Evolutionary conservation across 2,329 filamentous ascomycete genomes (phyloP), one percentile per base, ranked within the genome.

Genomic region (Bipolaris cookei): DNA sequence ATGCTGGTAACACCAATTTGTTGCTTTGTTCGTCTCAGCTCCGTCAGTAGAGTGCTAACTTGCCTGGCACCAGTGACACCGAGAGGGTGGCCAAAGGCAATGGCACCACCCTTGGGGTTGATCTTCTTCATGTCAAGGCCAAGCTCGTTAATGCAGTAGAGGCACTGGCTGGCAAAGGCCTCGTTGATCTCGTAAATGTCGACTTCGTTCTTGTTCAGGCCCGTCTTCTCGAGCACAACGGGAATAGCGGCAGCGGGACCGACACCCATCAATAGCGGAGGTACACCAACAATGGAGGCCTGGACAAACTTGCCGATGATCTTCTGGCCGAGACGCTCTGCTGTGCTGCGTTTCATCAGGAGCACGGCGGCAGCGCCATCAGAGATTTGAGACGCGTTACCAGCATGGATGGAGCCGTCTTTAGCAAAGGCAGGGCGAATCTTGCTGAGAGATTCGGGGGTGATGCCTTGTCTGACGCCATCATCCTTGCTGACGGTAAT

Each of bases 141-240:
- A 20, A 99, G 86, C 82, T 97, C 88, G 71, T 95, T 91, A 62
- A 91, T 87, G 78, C 92, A 97, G 90, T 90, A 98, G 65, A 98
- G 79, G 78, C 92, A 97, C 84, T 98, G 94, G 63, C 87, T 91
- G 30, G 95, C 95, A 77, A 99, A 99, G 1, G 95, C 95, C 85
- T 99, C 95, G 83, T 99, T 99, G 84, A 99, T 97, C 86, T 99
- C 95, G 73, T 86, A 98, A 73, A 98, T 94, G 76, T 98, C 95
- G 28, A 99, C 92, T 67, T 98, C 94, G 55, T 71, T 89, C 78
- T 89, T 91, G 75, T 82, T 83, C 69, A 99, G 87, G 58, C 93
- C 92, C 0, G 93, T 91, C 77, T 95, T 93, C 75, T 91, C 85
- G 54, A 97, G 88, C 3, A 91, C 93, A 75, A 93, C 90, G 64